Conservation (phyloP, 768 basidiomycete species). For the Trametopsis cervina region DNA sequence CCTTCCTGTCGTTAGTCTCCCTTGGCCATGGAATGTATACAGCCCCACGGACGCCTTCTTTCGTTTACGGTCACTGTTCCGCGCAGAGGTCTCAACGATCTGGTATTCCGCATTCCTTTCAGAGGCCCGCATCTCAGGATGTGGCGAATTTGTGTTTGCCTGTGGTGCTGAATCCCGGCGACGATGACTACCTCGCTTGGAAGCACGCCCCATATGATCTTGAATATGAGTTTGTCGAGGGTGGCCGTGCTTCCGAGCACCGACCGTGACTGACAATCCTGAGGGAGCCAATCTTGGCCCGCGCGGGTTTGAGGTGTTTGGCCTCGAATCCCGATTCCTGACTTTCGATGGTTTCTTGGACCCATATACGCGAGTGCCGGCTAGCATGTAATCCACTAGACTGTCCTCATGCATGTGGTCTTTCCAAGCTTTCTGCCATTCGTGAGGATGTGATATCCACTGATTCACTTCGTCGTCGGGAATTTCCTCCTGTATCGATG, state of each 20-base stretch:
- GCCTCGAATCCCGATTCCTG: constrained; percentile 17
- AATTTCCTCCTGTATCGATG: constrained; percentile 5
- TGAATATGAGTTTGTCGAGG: constrained; percentile 8
- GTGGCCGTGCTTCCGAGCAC: constrained; percentile 11
- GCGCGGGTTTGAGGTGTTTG: constrained; percentile 13
- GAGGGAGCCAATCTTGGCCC: constrained; percentile 14
- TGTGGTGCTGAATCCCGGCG: neutral
- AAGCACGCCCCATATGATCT: neutral
- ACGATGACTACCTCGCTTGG: neutral
- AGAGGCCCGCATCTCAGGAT: no score
- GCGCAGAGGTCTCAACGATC: neutral
- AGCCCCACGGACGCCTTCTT: neutral
- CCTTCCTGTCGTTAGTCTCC: neutral
- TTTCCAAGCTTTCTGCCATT: constrained; percentile 12
- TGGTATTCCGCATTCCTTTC: neutral
- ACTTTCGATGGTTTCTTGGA: constrained; percentile 1
- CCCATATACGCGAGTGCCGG: neutral
- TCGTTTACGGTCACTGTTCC: neutral
- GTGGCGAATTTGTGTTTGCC: neutral
- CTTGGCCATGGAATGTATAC: constrained; percentile 1
- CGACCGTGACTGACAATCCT: neutral
- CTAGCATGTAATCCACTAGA: constrained; percentile 66
- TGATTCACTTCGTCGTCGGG: constrained; percentile 20
- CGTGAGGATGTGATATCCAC: constrained; percentile 10
- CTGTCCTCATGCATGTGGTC: constrained; percentile 33